These are phyloP conservation scores for Aspergillus biplanus DNA, from an alignment of 495 filamentous ascomycete species.

Conservation along the genomic window DNA sequence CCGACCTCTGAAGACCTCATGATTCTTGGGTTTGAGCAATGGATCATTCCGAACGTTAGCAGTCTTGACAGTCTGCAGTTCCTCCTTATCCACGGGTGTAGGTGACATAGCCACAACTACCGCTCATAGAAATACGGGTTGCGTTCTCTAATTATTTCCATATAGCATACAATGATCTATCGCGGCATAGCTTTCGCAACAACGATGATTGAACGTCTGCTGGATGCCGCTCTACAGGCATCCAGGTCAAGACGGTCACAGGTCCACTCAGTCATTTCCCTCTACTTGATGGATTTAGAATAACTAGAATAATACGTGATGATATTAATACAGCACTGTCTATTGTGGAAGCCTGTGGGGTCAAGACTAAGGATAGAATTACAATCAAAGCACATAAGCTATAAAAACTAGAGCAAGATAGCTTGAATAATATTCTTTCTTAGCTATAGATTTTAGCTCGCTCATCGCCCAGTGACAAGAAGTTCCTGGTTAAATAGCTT, in stretches of 20 bases:
- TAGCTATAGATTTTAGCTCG: conserved; percentile 81
- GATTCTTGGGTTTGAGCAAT: background rate
- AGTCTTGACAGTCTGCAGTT: background rate
- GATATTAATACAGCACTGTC: conserved; percentile 80
- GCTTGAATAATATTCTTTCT: conserved; percentile 74
- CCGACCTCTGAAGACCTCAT: background rate
- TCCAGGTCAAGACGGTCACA: conserved; percentile 88
- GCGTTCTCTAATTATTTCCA: background rate
- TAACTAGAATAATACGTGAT: conserved; percentile 43
- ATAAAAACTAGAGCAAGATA: conserved; percentile 68
- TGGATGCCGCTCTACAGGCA: conserved; percentile 63
- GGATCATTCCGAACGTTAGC: background rate
- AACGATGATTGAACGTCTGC: background rate
- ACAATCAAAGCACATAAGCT: conserved; percentile 86
- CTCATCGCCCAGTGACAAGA: conserved; percentile 87
- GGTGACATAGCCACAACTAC: background rate
- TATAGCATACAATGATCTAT: background rate
- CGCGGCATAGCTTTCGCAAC: background rate
- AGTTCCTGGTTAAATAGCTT: conserved; percentile 72
- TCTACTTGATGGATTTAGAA: background rate
- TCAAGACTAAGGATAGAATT: conserved; percentile 69
- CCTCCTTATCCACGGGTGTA: background rate
- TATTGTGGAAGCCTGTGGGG: conserved; percentile 82
- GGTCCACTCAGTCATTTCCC: conserved; percentile 31
- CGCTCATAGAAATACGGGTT: background rate